Evolutionary conservation across 345 rosid genomes (phyloP), one percentile per base, ranked within the genome.

Genomic region (Brassica juncea): DNA sequence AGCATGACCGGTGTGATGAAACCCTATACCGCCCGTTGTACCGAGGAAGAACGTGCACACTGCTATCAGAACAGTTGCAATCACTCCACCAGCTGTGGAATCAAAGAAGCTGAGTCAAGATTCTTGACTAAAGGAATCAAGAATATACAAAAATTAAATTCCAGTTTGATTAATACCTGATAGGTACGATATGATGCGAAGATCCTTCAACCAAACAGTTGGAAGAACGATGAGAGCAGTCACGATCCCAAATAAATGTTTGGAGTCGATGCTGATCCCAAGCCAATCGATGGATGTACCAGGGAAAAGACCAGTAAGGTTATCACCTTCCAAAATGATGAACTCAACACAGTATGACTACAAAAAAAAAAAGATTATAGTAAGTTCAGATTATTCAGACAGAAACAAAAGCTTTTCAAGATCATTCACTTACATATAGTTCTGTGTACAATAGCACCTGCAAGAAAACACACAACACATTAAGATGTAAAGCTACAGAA

Each of bases 271-370:
- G 58, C 77, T 72, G 44, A 92, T 60, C 60, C 92, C 93, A 14
- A 75, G 76, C 89, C 85, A 87, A 70, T 86, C 78, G 66, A 94
- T 76, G 49, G 92, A 91, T 63, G 86, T 82, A 49, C 97, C 91
- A 27, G 97, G 98, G 81, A 94, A 94, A 65, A 94, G 86, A 67
- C 87, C 87, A 14, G 90, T 82, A 55, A 94, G 97, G 75, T 90
- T 92, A 75, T 94, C 99, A 8, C 99, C 98, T 87, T 94, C 99
- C 90, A 92, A 76, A 66, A 84, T 92, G 75, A 94, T 92, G 74
- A 92, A 90, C 72, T 92, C 99, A 77, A 94, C 94, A 80, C 97
- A 94, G 79, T 88, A 94, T 55, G 97, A 86, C 97, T 94, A 85
- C 84, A 83, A 34, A 52, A 80, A 77, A 67, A 62, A n/a, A 79